phyloP scores from a whole-genome alignment of 768 basidiomycete species.

The Auriculariales sp. region DNA sequence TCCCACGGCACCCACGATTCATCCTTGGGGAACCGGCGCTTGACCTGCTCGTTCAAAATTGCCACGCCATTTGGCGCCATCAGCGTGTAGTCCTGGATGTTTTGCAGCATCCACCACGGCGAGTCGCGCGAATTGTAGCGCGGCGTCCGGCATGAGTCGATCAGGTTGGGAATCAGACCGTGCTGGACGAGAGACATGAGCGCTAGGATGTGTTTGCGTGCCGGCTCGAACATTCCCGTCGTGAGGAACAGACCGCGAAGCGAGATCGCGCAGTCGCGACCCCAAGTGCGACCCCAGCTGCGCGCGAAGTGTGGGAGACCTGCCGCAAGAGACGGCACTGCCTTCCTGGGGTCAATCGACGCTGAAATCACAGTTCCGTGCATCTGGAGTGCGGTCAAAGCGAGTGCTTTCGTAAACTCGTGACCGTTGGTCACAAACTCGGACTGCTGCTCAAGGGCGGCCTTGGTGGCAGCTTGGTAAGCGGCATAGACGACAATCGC shows the following conservation, averaged over 20 bases:
- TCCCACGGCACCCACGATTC: slow-evolving; percentile 92
- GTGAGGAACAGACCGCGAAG: slow-evolving; percentile 85
- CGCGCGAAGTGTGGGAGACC: slow-evolving; percentile 89
- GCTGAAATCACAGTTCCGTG: slow-evolving; percentile 83
- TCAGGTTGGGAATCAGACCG: slow-evolving; percentile 87
- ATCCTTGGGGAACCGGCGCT: slow-evolving; percentile 88
- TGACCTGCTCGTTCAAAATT: slow-evolving; percentile 67
- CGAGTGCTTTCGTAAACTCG: slow-evolving; percentile 79
- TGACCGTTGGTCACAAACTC: slow-evolving; percentile 79
- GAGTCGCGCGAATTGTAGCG: slow-evolving; percentile 96
- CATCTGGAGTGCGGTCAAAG: slow-evolving; percentile 79
- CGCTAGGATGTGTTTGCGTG: slow-evolving; percentile 18
- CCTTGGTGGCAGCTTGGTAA: slow-evolving; percentile 78
- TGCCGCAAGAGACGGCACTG: slow-evolving; percentile 77
- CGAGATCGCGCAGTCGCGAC: slow-evolving; percentile 88
- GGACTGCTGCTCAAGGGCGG: slow-evolving; percentile 76
- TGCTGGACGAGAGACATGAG: slow-evolving; percentile 48
- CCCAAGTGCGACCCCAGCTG: slow-evolving; percentile 96
- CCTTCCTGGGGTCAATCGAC: slow-evolving; percentile 59
- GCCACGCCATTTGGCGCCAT: slow-evolving; percentile 74
- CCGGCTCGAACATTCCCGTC: slow-evolving; percentile 19
- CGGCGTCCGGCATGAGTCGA: slow-evolving; percentile 78
- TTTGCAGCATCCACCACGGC: slow-evolving; percentile 99
- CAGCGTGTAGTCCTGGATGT: slow-evolving; percentile 84
- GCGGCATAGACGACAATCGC: slow-evolving; percentile 81